phyloP scores from a whole-genome alignment of 257 asterid genomes.

The Craterostigma plantagineum region DNA sequence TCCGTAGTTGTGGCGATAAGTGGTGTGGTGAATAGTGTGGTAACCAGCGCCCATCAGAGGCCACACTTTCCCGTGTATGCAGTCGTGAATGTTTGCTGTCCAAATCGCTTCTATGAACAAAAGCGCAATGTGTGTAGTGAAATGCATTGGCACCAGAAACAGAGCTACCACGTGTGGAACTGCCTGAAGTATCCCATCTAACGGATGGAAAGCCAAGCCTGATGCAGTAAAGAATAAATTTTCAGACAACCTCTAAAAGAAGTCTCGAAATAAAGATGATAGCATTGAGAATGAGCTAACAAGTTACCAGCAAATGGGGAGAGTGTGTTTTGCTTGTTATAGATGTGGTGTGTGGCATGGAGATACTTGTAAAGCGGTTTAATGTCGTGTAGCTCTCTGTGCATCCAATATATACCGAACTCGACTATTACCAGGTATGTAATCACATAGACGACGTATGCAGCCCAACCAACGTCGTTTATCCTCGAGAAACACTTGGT shows the following conservation, averaged over 20 bases:
- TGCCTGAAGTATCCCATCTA: constrained; percentile 92
- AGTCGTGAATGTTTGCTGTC: constrained; percentile 93
- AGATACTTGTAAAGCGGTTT: constrained; percentile 92
- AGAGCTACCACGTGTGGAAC: constrained; percentile 71
- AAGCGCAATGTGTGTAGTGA: constrained; percentile 60
- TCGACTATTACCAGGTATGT: constrained; percentile 65
- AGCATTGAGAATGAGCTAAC: no score
- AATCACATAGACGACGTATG: constrained; percentile 27
- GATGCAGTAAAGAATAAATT: no score
- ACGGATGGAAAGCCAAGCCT: constrained; percentile 94
- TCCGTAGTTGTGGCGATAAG: constrained; percentile 88
- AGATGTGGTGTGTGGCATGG: constrained; percentile 90
- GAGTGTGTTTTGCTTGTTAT: constrained; percentile 95
- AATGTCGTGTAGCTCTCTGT: constrained; percentile 85
- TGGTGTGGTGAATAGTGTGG: constrained; percentile 97
- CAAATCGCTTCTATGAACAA: constrained; percentile 67
- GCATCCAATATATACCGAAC: constrained; percentile 97
- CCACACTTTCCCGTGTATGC: constrained; percentile 79
- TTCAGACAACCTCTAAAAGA: no score
- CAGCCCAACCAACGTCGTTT: constrained; percentile 45
- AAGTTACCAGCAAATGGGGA: constrained; percentile 98
- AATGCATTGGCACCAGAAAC: constrained; percentile 61
- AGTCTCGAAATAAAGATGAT: no score
- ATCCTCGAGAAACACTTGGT: constrained; percentile 65
- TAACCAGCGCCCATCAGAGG: constrained; percentile 98